phyloP scores from a whole-genome alignment of 176 grass and related monocot genomes.

The Musa beccarii region DNA sequence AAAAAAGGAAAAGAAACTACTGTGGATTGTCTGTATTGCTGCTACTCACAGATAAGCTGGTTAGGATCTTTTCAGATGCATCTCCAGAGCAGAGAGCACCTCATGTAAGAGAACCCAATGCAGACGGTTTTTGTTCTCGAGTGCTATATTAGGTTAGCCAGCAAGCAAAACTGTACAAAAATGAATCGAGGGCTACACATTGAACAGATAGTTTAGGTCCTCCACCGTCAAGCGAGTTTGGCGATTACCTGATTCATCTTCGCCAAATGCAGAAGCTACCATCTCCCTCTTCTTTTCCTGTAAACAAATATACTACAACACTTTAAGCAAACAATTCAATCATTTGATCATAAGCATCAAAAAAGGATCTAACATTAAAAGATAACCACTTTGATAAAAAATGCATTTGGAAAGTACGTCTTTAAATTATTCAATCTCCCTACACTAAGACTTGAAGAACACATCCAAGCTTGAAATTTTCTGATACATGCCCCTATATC shows the following conservation, averaged over 20 bases:
- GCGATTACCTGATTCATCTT: conserved; percentile 70
- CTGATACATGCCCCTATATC: too few species aligned
- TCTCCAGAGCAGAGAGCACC: not conserved
- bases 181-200: conserved; percentile 46
- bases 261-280: conserved; percentile 93
- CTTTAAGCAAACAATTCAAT: not conserved
- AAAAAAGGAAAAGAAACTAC: conserved; percentile 3
- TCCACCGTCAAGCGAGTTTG: conserved; percentile 76
- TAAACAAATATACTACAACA: not conserved
- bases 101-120: not conserved
- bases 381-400: not conserved
- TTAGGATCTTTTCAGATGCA: not conserved
- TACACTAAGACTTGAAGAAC: too few species aligned
- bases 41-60: conserved; percentile 15
- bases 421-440: too few species aligned
- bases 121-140: too few species aligned
- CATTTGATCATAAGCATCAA: not conserved
- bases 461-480: too few species aligned
- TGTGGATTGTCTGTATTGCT: not conserved
- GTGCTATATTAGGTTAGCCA: conserved; percentile 7
- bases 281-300: conserved; percentile 98
- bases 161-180: conserved; percentile 41
- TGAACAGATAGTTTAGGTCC: conserved; percentile 96
- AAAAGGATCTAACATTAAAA: not conserved
- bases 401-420: not conserved